Percentiles rank a stretch among this genome's conserved stretches.
Evolutionary conservation across 1,284 basidiomycete species (phyloP).

Genomic region (Ceratobasidium sp.): DNA sequence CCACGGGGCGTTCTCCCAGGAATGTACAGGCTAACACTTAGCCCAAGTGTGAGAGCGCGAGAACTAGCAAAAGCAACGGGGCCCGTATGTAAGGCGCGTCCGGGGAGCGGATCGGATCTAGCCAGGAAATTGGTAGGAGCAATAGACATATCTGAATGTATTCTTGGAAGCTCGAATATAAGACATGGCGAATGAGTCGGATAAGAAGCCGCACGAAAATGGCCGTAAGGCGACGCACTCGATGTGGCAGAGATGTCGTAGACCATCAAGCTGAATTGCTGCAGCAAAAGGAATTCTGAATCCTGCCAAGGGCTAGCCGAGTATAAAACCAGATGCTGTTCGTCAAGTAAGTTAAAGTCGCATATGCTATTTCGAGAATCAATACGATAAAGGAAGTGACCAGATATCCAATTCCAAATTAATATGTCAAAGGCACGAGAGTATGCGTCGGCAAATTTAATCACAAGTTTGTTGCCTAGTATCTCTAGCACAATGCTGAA

Average conservation of each 20-base stretch:
- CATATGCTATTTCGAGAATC: neutral
- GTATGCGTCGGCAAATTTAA: neutral
- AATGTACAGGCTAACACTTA: neutral
- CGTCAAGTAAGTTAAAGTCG: neutral
- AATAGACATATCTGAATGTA: too few relatives aligned
- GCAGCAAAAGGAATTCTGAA: neutral
- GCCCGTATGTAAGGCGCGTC: neutral
- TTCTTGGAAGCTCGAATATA: neutral
- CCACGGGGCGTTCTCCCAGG: neutral
- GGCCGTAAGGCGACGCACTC: neutral
- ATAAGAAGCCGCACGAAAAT: neutral
- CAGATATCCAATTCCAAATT: slow-evolving; percentile 21
- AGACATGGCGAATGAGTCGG: neutral
- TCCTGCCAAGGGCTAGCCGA: neutral
- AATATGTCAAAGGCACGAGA: neutral
- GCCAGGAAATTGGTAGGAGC: neutral
- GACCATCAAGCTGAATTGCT: neutral
- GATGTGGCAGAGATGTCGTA: neutral
- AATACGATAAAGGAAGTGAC: neutral
- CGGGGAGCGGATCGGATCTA: neutral
- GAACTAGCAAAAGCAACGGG: neutral
- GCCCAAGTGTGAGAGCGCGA: neutral
- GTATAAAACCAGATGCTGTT: neutral
- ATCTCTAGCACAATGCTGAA: neutral
- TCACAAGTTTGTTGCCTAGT: neutral